These are phyloP conservation scores for Russula virescens DNA, from an alignment of 768 basidiomycete genomes.

Conservation along the genomic window DNA sequence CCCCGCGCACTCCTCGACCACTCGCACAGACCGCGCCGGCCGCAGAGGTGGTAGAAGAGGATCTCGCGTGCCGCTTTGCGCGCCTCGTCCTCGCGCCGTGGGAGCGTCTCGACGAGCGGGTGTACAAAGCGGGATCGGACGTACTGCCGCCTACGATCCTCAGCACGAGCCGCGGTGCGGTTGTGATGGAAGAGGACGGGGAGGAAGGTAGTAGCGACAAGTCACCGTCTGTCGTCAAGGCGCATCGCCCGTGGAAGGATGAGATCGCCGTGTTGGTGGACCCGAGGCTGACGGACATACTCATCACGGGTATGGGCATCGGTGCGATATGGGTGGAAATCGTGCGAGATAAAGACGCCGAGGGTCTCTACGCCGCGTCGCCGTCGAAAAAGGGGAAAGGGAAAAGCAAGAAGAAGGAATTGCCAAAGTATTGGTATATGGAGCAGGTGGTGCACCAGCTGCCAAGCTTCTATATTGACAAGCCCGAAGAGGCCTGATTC, in stretches of 20 bases:
- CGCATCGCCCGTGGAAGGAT: constrained; percentile 50
- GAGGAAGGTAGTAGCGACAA: not conserved
- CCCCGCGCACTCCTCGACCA: constrained; percentile 32
- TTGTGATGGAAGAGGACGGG: constrained; percentile 26
- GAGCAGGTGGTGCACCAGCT: constrained; percentile 48
- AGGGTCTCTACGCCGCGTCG: constrained; percentile 21
- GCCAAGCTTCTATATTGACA: constrained; percentile 47
- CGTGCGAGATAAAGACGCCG: constrained; percentile 31
- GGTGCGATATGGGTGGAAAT: constrained; percentile 68
- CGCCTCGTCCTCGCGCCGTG: constrained; percentile 53
- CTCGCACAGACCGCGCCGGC: constrained; percentile 11
- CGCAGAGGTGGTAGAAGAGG: constrained; percentile 39
- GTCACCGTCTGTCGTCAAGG: not conserved
- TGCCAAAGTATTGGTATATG: constrained; percentile 50
- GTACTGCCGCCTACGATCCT: constrained; percentile 35
- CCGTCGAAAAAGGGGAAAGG: constrained; percentile 11
- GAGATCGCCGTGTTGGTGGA: constrained; percentile 55
- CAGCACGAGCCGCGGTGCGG: constrained; percentile 35
- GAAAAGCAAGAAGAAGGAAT: constrained; percentile 29
- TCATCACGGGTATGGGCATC: constrained; percentile 51
- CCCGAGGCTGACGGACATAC: constrained; percentile 33
- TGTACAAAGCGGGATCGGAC: constrained; percentile 31
- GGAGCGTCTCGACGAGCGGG: constrained; percentile 35
- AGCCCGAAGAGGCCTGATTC: constrained; percentile 5
- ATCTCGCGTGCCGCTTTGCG: constrained; percentile 42